Base-by-base conservation (phyloP, 2,329 filamentous ascomycete species). In the Trichoderma endophyticum region DNA sequence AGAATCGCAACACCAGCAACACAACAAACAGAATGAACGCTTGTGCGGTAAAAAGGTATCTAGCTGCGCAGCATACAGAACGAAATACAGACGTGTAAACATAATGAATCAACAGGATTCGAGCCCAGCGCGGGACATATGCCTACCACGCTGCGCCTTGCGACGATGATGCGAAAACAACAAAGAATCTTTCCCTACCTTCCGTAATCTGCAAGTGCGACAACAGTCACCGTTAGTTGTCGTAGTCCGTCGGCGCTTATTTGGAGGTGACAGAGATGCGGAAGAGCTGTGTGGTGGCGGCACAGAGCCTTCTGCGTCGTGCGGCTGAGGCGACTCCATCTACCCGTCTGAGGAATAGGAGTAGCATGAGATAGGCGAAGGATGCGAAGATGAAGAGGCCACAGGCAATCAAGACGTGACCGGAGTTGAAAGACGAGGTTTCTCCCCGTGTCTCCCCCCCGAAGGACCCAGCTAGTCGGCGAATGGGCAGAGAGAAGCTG, bases 181-280 rank as follows among this genome's bases (percentile, higher is more conserved):
- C 14, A 59, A 60, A 63, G 12, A 64, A 15, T 28, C 73, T 32
- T 24, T 26, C n/a, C 60, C 39, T 73, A 82, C 81, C 80, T 83
- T 83, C 73, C 81, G 79, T 56, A 83, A 73, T 21, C 81, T 77
- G 73, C 81, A 83, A 26, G 80, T 83, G 71, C 79, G 80, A 75
- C 81, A 83, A 72, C 80, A 81, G 51, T 81, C 78, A 57, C 75
- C 72, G 43, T 76, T 39, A 43, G 74, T 69, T 26, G 78, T 72
- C 21, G 78, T 76, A 2, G 77, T 77, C 18, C 80, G 79, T 63
- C 80, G 79, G 28, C 80, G 79, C 71, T 81, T 82, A n/a, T 74
- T 72, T 32, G 77, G 73, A 32, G 77, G 74, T 15, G 75, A 75
- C 51, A 70, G 39, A 14, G 75, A 75, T 34, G 73, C 70, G 6